phyloP scores from a whole-genome alignment of 2,329 filamentous ascomycete genomes.

The Domatiomyces globalis region DNA sequence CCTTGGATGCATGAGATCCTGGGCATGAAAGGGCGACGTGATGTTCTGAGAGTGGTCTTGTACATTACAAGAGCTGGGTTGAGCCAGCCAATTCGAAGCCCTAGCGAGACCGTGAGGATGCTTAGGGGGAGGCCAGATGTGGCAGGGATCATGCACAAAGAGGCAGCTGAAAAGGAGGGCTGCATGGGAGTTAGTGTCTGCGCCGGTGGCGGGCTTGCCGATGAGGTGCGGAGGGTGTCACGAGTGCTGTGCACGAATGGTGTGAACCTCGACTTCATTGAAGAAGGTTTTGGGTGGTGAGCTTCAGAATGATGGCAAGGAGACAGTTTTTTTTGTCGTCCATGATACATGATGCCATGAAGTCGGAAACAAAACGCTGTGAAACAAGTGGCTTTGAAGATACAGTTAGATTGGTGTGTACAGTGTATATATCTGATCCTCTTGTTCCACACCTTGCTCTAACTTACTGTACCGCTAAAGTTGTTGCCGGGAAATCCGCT shows the following conservation, averaged over 20 bases:
- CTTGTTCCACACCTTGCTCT: background rate
- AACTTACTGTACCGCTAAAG: too few relatives aligned
- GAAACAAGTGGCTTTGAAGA: background rate
- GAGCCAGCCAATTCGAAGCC: conserved; percentile 64
- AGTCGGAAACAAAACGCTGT: background rate
- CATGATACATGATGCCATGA: background rate
- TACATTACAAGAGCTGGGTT: conserved; percentile 82
- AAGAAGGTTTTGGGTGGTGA: conserved; percentile 52
- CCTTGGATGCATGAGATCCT: conserved; percentile 72
- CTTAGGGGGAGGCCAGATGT: conserved; percentile 80
- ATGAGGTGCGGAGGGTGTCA: conserved; percentile 59
- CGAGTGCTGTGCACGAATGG: conserved; percentile 46
- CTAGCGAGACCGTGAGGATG: conserved; percentile 74
- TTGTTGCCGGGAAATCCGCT: too few relatives aligned
- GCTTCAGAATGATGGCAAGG: too few relatives aligned
- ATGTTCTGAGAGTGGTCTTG: conserved; percentile 71
- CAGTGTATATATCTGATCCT: background rate
- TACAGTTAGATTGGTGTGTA: background rate
- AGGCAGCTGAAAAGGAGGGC: conserved; percentile 68
- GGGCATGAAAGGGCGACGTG: conserved; percentile 62
- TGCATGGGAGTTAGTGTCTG: conserved; percentile 80
- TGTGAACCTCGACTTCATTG: conserved; percentile 54
- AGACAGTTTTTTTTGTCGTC: background rate
- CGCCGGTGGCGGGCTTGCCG: conserved; percentile 58
- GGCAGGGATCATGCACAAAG: conserved; percentile 61